phyloP scores from a whole-genome alignment of 305 asterid species.

The Stenogyne calaminthoides region DNA sequence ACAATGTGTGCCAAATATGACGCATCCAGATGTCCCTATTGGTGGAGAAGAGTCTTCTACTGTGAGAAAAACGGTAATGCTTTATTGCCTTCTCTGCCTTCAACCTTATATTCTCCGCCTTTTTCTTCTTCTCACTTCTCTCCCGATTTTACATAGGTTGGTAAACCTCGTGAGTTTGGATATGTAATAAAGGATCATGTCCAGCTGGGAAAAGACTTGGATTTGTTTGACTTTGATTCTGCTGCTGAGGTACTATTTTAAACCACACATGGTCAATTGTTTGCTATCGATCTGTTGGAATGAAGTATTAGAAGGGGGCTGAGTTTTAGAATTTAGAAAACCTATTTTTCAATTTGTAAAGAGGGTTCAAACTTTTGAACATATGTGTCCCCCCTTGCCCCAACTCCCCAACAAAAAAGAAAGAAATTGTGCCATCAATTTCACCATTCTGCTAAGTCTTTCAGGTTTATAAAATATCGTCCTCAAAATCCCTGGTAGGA shows the following conservation, averaged over 20 bases:
- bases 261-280: background rate
- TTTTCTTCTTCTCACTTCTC: constrained; percentile 24
- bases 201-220: constrained; percentile 89
- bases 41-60: constrained; percentile 81
- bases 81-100: constrained; percentile 9
- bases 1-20: constrained; percentile 92
- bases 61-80: constrained; percentile 68
- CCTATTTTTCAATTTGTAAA: constrained; percentile 1
- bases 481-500: background rate
- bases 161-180: constrained; percentile 72
- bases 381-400: background rate
- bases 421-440: background rate
- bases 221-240: constrained; percentile 85
- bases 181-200: constrained; percentile 85
- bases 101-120: background rate
- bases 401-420: background rate
- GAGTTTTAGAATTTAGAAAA: background rate
- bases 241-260: constrained; percentile 86
- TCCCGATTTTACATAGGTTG: constrained; percentile 51
- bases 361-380: background rate
- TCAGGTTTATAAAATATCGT: background rate
- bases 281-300: background rate
- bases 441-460: background rate
- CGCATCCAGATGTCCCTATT: constrained; percentile 87
- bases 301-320: background rate